phyloP scores from a whole-genome alignment of 768 basidiomycete genomes.

The Candolleomyces aberdarensis region DNA sequence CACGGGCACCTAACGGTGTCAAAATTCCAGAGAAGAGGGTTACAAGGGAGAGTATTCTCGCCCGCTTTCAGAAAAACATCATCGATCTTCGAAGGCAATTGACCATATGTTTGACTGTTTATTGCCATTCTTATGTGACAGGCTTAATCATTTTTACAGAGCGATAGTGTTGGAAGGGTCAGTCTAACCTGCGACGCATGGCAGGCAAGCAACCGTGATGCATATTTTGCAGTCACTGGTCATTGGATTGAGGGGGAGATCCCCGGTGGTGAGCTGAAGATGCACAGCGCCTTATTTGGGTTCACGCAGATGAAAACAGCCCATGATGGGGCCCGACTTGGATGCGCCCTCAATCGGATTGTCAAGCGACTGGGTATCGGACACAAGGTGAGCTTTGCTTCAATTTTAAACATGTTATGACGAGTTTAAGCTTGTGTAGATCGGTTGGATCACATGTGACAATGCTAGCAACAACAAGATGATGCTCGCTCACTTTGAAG shows the following conservation, averaged over 20 bases:
- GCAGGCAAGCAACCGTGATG: slow-evolving; percentile 35
- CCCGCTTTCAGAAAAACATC: slow-evolving; percentile 22
- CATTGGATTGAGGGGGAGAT: slow-evolving; percentile 33
- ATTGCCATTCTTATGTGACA: background rate
- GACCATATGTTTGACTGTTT: slow-evolving; percentile 7
- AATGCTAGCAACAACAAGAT: slow-evolving; percentile 36
- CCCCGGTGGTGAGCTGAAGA: slow-evolving; percentile 10
- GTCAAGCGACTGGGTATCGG: slow-evolving; percentile 19
- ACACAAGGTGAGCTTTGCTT: slow-evolving; percentile 22
- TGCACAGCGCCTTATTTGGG: slow-evolving; percentile 30
- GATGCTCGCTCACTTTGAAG: slow-evolving; percentile 27
- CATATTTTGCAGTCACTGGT: slow-evolving; percentile 36
- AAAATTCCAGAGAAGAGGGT: slow-evolving; percentile 28
- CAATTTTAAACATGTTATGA: slow-evolving; percentile 6
- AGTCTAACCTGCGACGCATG: slow-evolving; percentile 36
- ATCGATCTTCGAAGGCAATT: slow-evolving; percentile 5
- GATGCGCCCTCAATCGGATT: slow-evolving; percentile 37
- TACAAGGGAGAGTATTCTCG: slow-evolving; percentile 24
- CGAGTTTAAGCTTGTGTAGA: slow-evolving; percentile 28
- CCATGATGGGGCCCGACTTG: slow-evolving; percentile 33
- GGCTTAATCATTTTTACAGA: background rate
- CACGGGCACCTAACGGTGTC: slow-evolving; percentile 33
- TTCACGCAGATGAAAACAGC: slow-evolving; percentile 35
- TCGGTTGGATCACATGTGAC: slow-evolving; percentile 14
- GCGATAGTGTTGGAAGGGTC: background rate